Conservation (phyloP, 371 early-diverging fungal genomes). For the Saksenaea vasiformis region DNA sequence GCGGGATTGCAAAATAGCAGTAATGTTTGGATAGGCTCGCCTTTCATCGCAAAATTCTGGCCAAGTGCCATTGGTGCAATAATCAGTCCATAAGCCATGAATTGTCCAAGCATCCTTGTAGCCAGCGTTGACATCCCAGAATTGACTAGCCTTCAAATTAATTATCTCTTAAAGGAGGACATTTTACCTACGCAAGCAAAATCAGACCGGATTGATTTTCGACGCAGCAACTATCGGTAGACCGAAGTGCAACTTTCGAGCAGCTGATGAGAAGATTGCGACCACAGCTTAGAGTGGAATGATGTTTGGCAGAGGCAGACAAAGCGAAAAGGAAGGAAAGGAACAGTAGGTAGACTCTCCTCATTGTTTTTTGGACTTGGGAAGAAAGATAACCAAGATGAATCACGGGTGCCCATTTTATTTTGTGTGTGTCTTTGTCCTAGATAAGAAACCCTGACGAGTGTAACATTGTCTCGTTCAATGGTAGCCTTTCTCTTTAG, state of each 20-base stretch:
- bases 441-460: not conserved
- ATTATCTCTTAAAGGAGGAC: not conserved
- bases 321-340: not conserved
- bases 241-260: conserved; percentile 4
- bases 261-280: conserved; percentile 5
- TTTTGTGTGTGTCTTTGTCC: not conserved
- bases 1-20: conserved; percentile 8
- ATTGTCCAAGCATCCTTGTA: conserved; percentile 11
- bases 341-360: not conserved
- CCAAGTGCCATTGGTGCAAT: conserved; percentile 11
- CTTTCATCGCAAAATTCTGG: conserved; percentile 11
- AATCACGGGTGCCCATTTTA: not conserved
- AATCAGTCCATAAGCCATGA: conserved; percentile 13
- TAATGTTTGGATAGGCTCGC: conserved; percentile 11
- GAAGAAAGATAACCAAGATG: not conserved
- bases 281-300: not conserved
- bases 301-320: not conserved
- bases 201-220: conserved; percentile 19
- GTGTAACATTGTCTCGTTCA: not conserved
- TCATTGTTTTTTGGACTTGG: too few species aligned
- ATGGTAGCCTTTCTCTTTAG: not conserved
- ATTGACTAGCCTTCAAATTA: conserved; percentile 2
- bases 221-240: conserved; percentile 18
- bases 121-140: conserved; percentile 19
- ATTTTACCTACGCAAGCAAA: conserved; percentile 4